phyloP scores from a whole-genome alignment of 2,329 filamentous ascomycete genomes.

The Sarocladium oryzae region DNA sequence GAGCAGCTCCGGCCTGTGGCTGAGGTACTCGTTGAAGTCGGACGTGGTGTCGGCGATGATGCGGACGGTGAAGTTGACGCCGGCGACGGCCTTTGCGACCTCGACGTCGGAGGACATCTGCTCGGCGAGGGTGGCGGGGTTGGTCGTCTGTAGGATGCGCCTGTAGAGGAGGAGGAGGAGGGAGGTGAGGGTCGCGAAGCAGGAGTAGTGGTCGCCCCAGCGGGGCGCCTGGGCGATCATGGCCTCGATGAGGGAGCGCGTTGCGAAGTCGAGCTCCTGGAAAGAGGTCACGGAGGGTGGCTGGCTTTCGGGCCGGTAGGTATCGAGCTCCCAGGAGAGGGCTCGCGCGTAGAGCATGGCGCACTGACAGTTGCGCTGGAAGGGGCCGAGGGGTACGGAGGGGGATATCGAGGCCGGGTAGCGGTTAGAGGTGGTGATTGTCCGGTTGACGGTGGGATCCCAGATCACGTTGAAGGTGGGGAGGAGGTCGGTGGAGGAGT shows the following conservation, averaged over 20 bases:
- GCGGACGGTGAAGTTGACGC: conserved; percentile 30
- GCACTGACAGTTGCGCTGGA: conserved; percentile 29
- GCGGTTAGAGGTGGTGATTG: conserved; percentile 18
- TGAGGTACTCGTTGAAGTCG: conserved; percentile 26
- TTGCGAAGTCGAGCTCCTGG: conserved; percentile 25
- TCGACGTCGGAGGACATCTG: conserved; percentile 22
- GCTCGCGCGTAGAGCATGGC: conserved; percentile 28
- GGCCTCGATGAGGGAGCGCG: conserved; percentile 25
- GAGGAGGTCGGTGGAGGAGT: conserved; percentile 27
- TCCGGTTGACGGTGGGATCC: conserved; percentile 19
- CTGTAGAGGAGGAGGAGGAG: conserved; percentile 28
- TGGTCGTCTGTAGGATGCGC: conserved; percentile 20
- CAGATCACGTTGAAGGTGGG: conserved; percentile 28
- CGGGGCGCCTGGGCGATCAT: conserved; percentile 26
- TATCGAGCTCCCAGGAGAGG: conserved; percentile 18
- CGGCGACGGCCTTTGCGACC: conserved; percentile 27
- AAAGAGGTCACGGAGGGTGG: conserved; percentile 21
- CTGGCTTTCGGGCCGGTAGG: conserved; percentile 13
- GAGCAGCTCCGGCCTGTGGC: conserved; percentile 23
- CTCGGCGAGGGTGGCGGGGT: conserved; percentile 13
- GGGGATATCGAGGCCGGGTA: conserved; percentile 22
- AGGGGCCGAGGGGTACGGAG: conserved; percentile 25
- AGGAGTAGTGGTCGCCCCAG: conserved; percentile 29
- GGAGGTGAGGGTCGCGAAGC: conserved; percentile 28
- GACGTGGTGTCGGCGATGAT: conserved; percentile 29